A percentile compares a stretch with the other conserved stretches of the same genome.
Evolutionary conservation across 768 basidiomycete species (phyloP).

Genomic region (Brasilioporus rufonigricans): DNA sequence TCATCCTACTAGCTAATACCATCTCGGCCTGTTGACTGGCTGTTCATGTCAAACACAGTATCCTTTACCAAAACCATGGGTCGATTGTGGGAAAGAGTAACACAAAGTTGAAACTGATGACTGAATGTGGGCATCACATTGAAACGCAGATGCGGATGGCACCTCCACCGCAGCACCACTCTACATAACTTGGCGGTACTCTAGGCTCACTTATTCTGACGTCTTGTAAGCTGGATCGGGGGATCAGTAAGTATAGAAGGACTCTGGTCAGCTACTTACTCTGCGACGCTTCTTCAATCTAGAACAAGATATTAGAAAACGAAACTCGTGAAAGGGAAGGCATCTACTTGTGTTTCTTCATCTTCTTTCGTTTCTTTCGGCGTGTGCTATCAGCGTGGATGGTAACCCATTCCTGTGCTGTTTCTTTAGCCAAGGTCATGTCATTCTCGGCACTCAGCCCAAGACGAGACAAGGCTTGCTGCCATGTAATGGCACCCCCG

Average conservation of each 20-base stretch:
- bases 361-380: slow-evolving; percentile 88
- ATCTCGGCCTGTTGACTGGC: neutral
- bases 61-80: neutral
- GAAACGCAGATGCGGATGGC: neutral
- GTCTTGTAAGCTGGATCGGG: slow-evolving; percentile 44
- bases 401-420: slow-evolving; percentile 60
- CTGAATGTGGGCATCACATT: neutral
- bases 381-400: slow-evolving; percentile 77
- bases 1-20: neutral
- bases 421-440: slow-evolving; percentile 49
- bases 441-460: slow-evolving; percentile 57
- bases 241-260: slow-evolving; percentile 15
- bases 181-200: neutral
- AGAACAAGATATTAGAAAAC: slow-evolving; percentile 9
- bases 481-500: slow-evolving; percentile 65
- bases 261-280: slow-evolving; percentile 44
- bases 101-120: neutral
- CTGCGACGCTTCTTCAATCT: slow-evolving; percentile 91
- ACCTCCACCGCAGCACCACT: neutral
- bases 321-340: slow-evolving; percentile 1
- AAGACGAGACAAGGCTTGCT: slow-evolving; percentile 59
- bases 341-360: slow-evolving; percentile 94
- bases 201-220: slow-evolving; percentile 29
- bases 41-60: neutral
- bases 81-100: neutral